Conservation (phyloP, 2,329 filamentous ascomycete genomes). For the Teratosphaeria nubilosa region DNA sequence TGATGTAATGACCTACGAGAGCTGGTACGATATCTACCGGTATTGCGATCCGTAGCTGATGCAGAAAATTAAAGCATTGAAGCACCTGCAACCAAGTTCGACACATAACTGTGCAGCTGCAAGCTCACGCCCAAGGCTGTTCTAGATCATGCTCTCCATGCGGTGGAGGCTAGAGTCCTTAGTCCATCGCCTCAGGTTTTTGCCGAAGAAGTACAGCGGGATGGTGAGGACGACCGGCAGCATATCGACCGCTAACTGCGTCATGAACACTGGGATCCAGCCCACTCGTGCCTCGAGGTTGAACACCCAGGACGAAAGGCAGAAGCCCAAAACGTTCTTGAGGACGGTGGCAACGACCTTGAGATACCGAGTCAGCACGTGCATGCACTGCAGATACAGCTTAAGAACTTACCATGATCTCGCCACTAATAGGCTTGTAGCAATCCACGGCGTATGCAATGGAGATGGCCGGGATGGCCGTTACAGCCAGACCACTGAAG, state of each 20-base stretch:
- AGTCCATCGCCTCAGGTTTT: conserved; percentile 31
- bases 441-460: conserved; percentile 38
- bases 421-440: conserved; percentile 38
- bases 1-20: too few species aligned
- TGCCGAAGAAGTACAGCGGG: conserved; percentile 34
- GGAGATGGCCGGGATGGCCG: conserved; percentile 33
- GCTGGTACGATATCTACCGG: too few species aligned
- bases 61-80: too few species aligned
- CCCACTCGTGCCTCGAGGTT: conserved; percentile 29
- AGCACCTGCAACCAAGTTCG: not conserved
- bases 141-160: conserved; percentile 26
- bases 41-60: too few species aligned
- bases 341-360: conserved; percentile 19
- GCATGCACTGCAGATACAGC: not conserved
- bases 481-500: conserved; percentile 32
- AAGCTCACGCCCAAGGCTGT: not conserved
- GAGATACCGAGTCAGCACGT: not conserved
- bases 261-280: conserved; percentile 34
- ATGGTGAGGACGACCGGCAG: conserved; percentile 30
- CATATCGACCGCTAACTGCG: conserved; percentile 33
- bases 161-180: conserved; percentile 27
- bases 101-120: not conserved
- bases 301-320: conserved; percentile 34
- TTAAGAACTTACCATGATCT: conserved; percentile 37
- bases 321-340: conserved; percentile 37